Evolutionary conservation across 2,329 filamentous ascomycete species (phyloP), one percentile per base, ranked within the genome.

Genomic region (Aspergillus caelatus): DNA sequence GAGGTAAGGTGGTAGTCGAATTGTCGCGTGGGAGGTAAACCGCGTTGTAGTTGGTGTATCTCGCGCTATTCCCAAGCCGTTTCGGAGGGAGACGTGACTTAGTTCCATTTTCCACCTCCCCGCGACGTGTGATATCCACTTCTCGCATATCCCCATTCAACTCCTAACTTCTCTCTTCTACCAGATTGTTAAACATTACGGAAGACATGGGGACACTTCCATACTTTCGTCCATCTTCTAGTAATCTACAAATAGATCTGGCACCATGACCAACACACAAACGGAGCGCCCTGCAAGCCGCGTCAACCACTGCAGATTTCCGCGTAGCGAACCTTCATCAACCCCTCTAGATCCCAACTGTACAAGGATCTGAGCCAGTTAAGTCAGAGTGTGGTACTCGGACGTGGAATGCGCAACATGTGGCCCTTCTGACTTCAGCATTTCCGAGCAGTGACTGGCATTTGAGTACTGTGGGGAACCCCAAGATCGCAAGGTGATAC

Each of bases 81-180:
- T 36, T 52, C 28, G 28, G 48, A 32, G 48, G 48, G 48, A 52
- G 52, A 55, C 52, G 52, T 55, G 52, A 55, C 52, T 55, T 55
- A 55, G 52, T 55, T 19, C 52, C 52, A 54, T 54, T 54, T 54
- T 50, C 30, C 52, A 34, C 23, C 52, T 55, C 52, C 52, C 52
- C 52, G 52, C 52, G 52, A 55, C 52, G 52, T 55, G 52, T 55
- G 52, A 55, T 55, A 55, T 55, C 52, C 52, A 55, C 52, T 55
- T 55, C 28, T 52, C 28, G 28, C 48, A 52, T 23, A 26, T n/a
- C 48, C 48, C 48, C 30, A 39, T 55, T n/a, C 52, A 55, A 36
- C n/a, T 21, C n/a, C 23, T 39, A 14, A 12, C 8, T 23, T 39
- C n/a, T 55, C 11, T 12, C 12, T 16, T 19, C 9, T 53, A 4